Evolutionary conservation across 2,329 filamentous ascomycete genomes (phyloP).

Genomic region (Stylonectria norvegica): DNA sequence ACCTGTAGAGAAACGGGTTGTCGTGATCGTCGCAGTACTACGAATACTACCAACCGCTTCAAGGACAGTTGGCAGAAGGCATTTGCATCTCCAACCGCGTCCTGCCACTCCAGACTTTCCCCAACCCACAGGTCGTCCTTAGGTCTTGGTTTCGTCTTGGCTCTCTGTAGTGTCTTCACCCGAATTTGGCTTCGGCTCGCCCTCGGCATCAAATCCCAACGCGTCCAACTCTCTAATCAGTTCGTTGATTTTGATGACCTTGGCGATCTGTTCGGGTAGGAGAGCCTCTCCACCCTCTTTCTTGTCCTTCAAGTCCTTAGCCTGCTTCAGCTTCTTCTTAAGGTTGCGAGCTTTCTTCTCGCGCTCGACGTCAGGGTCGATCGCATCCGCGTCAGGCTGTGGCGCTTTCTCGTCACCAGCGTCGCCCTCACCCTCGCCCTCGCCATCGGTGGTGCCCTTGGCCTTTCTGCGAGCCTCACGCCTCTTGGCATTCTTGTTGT

Average conservation of each 20-base stretch:
- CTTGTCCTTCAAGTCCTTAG: conserved; percentile 84
- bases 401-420: conserved; percentile 14
- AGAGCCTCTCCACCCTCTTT: conserved; percentile 81
- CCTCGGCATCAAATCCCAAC: conserved; percentile 79
- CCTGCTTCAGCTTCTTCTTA: conserved; percentile 93
- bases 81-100: too few relatives aligned
- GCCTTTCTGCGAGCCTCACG: conserved; percentile 55
- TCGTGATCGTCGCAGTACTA: too few relatives aligned
- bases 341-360: conserved; percentile 92
- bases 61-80: too few relatives aligned
- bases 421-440: conserved; percentile 55
- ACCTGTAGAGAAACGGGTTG: too few relatives aligned
- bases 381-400: conserved; percentile 37
- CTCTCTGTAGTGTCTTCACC: conserved; percentile 6
- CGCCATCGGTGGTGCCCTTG: conserved; percentile 55
- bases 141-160: conserved; percentile 18
- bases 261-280: conserved; percentile 91
- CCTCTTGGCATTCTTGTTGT: conserved; percentile 84
- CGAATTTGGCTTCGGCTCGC: conserved; percentile 48
- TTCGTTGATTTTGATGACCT: conserved; percentile 96
- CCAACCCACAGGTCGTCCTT: too few relatives aligned
- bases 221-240: conserved; percentile 82
- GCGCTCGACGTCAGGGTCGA: conserved; percentile 70
- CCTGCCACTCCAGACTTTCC: too few relatives aligned
- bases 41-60: too few relatives aligned